Evolutionary conservation across 768 basidiomycete genomes (phyloP).

Genomic region (Amanita polypyramis): DNA sequence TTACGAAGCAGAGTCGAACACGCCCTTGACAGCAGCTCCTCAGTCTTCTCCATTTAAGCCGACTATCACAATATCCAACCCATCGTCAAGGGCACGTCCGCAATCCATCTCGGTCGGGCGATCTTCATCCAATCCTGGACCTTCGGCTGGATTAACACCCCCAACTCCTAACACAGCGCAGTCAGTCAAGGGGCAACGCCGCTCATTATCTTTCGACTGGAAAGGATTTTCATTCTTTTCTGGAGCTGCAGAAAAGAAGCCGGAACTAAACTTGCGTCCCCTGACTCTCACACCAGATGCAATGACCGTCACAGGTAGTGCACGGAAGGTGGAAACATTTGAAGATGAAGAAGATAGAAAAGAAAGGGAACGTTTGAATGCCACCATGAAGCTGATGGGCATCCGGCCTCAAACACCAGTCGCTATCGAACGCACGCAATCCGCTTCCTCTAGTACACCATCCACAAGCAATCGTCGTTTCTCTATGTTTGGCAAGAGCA

Average conservation of each 20-base stretch:
- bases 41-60: conserved; percentile 17
- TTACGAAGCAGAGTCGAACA: conserved; percentile 54
- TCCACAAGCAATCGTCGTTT: conserved; percentile 41
- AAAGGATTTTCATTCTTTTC: conserved; percentile 65
- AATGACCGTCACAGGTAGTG: conserved; percentile 37
- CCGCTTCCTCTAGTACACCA: conserved; percentile 16
- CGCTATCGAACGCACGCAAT: conserved; percentile 21
- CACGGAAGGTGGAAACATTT: conserved; percentile 71
- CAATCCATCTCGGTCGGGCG: conserved; percentile 50
- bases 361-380: conserved; percentile 80
- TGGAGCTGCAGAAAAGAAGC: conserved; percentile 46
- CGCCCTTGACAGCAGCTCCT: conserved; percentile 31
- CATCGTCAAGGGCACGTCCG: conserved; percentile 40
- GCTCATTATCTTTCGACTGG: conserved; percentile 83
- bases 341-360: conserved; percentile 90
- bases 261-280: conserved; percentile 53
- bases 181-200: conserved; percentile 43
- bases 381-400: conserved; percentile 93
- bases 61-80: conserved; percentile 15
- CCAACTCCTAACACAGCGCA: conserved; percentile 14
- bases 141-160: conserved; percentile 15
- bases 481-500: conserved; percentile 52
- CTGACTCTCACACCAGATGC: conserved; percentile 64
- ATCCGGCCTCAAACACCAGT: conserved; percentile 55
- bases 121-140: conserved; percentile 24